Evolutionary conservation across 805 yeast species (phyloP).

Genomic region (Metschnikowia dekortorum): DNA sequence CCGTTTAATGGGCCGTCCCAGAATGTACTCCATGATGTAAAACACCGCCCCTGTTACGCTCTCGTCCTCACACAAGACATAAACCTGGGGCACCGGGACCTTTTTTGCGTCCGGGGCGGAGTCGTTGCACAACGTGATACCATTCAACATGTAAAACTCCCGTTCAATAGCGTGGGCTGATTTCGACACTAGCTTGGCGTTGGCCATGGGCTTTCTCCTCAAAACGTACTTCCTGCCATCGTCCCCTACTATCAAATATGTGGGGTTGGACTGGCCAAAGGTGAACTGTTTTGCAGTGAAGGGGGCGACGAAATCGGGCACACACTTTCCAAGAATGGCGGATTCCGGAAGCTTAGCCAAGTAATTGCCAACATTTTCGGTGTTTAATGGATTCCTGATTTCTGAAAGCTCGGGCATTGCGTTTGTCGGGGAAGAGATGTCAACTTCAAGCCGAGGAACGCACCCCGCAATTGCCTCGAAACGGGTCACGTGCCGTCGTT

Average conservation of each 20-base stretch:
- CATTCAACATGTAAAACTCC: constrained; percentile 49
- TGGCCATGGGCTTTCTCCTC: constrained; percentile 53
- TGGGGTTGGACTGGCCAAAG: constrained; percentile 64
- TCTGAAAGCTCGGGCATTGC: constrained; percentile 24
- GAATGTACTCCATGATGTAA: constrained; percentile 56
- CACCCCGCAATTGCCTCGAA: neutral
- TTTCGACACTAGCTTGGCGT: constrained; percentile 45
- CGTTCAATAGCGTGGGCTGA: constrained; percentile 63
- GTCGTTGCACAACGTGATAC: constrained; percentile 28
- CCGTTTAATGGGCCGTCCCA: constrained; percentile 53
- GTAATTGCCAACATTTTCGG: constrained; percentile 20
- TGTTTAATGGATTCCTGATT: constrained; percentile 32
- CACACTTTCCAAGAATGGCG: constrained; percentile 22
- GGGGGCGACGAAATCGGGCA: constrained; percentile 15
- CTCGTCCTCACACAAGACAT: constrained; percentile 54
- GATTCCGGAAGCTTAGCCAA: constrained; percentile 15
- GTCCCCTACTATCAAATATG: constrained; percentile 46
- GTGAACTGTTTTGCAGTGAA: constrained; percentile 46
- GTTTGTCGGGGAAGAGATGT: neutral
- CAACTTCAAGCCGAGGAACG: neutral
- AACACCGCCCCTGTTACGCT: constrained; percentile 50
- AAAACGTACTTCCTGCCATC: constrained; percentile 42
- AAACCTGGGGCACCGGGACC: constrained; percentile 55
- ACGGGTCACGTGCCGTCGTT: no score
- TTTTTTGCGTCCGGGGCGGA: constrained; percentile 9